Conservation (phyloP, 164 flowering plant genomes). For the Hamamelis virginiana region DNA sequence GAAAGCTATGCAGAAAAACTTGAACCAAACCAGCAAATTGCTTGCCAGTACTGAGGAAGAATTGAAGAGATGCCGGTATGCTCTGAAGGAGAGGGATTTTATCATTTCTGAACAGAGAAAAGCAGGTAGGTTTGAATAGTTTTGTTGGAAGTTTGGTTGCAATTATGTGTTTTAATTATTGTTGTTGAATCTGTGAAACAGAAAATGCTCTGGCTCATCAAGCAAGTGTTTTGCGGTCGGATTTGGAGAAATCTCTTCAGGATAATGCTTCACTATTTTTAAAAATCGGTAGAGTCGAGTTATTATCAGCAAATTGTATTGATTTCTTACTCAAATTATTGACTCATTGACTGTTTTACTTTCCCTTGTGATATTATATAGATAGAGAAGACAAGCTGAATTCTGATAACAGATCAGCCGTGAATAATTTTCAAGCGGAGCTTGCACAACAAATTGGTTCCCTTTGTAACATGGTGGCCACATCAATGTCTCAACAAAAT, state of each 20-base stretch:
- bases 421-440: slow-evolving; percentile 56
- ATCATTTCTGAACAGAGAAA: slow-evolving; percentile 79
- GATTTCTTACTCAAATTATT: neutral
- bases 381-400: slow-evolving; percentile 83
- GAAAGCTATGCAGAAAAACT: slow-evolving; percentile 50
- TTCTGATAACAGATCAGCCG: slow-evolving; percentile 68
- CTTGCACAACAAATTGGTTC: slow-evolving; percentile 59
- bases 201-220: slow-evolving; percentile 88
- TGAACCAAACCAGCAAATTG: slow-evolving; percentile 51
- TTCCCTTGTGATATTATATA: slow-evolving; percentile 17
- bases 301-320: neutral
- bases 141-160: neutral
- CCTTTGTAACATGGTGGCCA: slow-evolving; percentile 56
- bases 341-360: slow-evolving; percentile 1
- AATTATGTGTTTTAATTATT: neutral
- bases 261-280: slow-evolving; percentile 68
- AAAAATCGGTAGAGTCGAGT: slow-evolving; percentile 62
- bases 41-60: slow-evolving; percentile 63
- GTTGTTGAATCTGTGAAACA: slow-evolving; percentile 30
- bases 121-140: slow-evolving; percentile 46
- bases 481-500: slow-evolving; percentile 65
- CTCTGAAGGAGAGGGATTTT: slow-evolving; percentile 75
- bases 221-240: slow-evolving; percentile 73
- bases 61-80: slow-evolving; percentile 65
- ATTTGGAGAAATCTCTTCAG: slow-evolving; percentile 82